Evolutionary conservation across 2,329 filamentous ascomycete genomes (phyloP), one percentile per base, ranked within the genome.

Genomic region (Fusarium buxicola): DNA sequence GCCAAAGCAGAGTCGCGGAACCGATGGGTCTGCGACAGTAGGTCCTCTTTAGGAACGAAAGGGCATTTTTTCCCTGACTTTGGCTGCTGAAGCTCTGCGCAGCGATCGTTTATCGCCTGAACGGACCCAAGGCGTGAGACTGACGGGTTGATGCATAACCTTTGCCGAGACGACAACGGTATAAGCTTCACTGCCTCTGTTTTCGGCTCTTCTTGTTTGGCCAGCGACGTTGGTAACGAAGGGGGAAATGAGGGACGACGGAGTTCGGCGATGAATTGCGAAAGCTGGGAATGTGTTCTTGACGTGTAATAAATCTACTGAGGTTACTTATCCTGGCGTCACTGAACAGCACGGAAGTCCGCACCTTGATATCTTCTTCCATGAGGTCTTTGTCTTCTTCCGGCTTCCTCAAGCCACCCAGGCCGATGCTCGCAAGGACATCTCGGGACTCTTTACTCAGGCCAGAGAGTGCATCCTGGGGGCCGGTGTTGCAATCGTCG

Each of bases 71-170:
- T 84, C 36, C 71, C 64, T 0, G 74, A 74, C 45, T 77, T 78
- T 0, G 91, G 80, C 73, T 96, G 90, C 73, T 99, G 95, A 21
- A 99, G 80, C 70, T 99, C 95, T 7, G 94, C 81, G 71, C 95
- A 99, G 11, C 89, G 86, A 73, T 99, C 95, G 71, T 98, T 99
- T 77, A 99, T 97, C 7, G 92, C 92, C 1, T 91, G 89, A 1
- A 90, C 81, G 0, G 86, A 86, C 36, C 85, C 84, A 2, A 98
- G 85, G 11, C 85, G 86, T 21, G 85, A 83, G 2, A 99, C 94
- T 27, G 89, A 85, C 0, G 90, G 86, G 67, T 99, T 97, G 76
- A 99, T 97, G 76, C 95, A 99, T 8, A 89, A 82, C 56, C 92
- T 91, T 73, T 96, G 95, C 5, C 94, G 86, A 0, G 94, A 97